Evolutionary conservation across 805 yeast genomes (phyloP).

Genomic region (Jamesozyma lodderae): DNA sequence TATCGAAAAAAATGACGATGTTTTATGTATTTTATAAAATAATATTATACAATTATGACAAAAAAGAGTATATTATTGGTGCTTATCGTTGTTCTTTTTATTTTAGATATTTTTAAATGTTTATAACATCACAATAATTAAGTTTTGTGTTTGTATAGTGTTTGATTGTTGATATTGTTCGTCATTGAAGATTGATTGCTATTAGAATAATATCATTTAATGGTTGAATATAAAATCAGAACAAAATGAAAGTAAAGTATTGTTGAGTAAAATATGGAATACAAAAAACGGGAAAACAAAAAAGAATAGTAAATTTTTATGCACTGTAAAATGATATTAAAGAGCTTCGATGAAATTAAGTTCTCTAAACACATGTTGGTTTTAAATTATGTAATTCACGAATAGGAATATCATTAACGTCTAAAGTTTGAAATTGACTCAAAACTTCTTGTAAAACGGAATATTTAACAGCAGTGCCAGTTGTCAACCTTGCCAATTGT

Average conservation of each 20-base stretch:
- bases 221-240: neutral
- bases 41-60: constrained; percentile 1
- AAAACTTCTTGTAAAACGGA: constrained; percentile 33
- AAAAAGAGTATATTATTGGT: neutral
- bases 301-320: constrained; percentile 1
- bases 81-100: neutral
- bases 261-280: neutral
- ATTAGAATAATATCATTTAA: neutral
- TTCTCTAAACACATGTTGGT: constrained; percentile 16
- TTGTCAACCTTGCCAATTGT: constrained; percentile 38
- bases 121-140: too few species aligned
- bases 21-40: constrained; percentile 3
- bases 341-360: neutral
- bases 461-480: constrained; percentile 38
- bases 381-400: constrained; percentile 34
- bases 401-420: constrained; percentile 33
- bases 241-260: neutral
- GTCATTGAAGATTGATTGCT: too few species aligned
- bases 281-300: neutral
- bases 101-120: too few species aligned
- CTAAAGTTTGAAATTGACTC: constrained; percentile 32
- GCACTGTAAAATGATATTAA: neutral
- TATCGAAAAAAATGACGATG: neutral
- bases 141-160: too few species aligned
- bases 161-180: too few species aligned